Base-by-base conservation (phyloP, 306 rosid genomes). In the Acacia confusa region DNA sequence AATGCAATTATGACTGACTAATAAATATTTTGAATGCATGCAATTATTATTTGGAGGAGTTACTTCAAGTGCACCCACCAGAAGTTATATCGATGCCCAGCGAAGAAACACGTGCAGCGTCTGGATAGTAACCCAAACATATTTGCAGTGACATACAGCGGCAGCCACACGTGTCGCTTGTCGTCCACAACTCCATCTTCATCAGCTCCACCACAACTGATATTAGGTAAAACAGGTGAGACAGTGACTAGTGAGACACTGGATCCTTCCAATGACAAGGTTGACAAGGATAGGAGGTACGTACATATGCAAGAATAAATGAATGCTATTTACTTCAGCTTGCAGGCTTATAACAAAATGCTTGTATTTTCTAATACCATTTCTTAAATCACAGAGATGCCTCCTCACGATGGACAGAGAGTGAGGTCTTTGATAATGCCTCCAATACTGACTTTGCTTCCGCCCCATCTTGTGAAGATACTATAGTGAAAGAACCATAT, bases 11-110 rank as follows among this genome's bases (percentile, higher is more conserved):
- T 11, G 16, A 58, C 1, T 7, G 4, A 58, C 14, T 25, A 24
- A 61, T 24, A 10, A 11, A 55, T 55, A 28, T 55, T 55, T 60
- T 2, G 43, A 53, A 32, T 45, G 52, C 16, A 45, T 34, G 38
- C 7, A 34, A 13, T 45, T 45, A 45, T 45, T 2, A 45, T 13
- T 45, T 28, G 17, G 86, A 92, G 92, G 87, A 32, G 87, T 53
- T 92, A 94, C 82, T 92, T 83, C 13, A 82, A 92, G 80, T 94
- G 97, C 88, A 94, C 94, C 32, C 91, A 91, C 86, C 94, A 88
- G 66, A 92, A 86, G 75, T 7, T 90, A 15, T 91, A 87, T 85
- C 75, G 78, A 3, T 94, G 97, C 85, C 81, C 82, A 8, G 95
- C 97, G 12, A 92, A 90, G 85, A 92, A 90, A 75, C 97, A 80